phyloP scores from a whole-genome alignment of 768 basidiomycete species.

The Sporobolomyces pararoseus region DNA sequence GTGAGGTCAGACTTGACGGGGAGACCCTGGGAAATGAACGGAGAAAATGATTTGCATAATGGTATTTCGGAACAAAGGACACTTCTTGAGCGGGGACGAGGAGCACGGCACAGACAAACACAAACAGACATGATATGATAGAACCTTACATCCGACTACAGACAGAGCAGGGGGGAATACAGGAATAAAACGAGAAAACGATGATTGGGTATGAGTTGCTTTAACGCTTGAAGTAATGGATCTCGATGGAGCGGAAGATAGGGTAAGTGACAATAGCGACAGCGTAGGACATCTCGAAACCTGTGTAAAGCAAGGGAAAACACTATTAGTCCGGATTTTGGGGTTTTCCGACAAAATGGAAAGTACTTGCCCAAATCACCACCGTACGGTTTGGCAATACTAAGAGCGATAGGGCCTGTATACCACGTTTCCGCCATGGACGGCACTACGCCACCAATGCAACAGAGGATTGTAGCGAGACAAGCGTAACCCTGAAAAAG shows the following conservation, averaged over 20 bases:
- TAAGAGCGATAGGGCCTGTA: conserved; percentile 32
- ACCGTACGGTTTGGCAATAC: no score
- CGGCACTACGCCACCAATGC: background rate
- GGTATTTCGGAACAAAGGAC: background rate
- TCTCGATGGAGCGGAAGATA: conserved; percentile 38
- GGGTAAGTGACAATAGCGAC: conserved; percentile 30
- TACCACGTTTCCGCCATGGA: conserved; percentile 29
- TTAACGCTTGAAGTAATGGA: conserved; percentile 29
- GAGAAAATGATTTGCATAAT: no score
- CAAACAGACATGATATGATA: background rate
- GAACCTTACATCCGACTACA: background rate
- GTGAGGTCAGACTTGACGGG: no score
- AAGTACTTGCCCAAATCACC: conserved; percentile 27
- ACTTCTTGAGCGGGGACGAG: background rate
- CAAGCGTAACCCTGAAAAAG: conserved; percentile 21
- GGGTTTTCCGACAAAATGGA: no score
- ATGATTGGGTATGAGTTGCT: background rate
- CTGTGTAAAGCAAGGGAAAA: conserved; percentile 19
- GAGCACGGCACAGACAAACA: background rate
- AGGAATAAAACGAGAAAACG: background rate
- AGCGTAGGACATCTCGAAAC: conserved; percentile 44
- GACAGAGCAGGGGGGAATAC: background rate
- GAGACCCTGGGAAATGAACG: no score
- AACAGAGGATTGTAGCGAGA: conserved; percentile 9
- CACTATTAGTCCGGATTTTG: no score